Evolutionary conservation across 345 rosid genomes (phyloP).

Genomic region (Dipteronia dyeriana): DNA sequence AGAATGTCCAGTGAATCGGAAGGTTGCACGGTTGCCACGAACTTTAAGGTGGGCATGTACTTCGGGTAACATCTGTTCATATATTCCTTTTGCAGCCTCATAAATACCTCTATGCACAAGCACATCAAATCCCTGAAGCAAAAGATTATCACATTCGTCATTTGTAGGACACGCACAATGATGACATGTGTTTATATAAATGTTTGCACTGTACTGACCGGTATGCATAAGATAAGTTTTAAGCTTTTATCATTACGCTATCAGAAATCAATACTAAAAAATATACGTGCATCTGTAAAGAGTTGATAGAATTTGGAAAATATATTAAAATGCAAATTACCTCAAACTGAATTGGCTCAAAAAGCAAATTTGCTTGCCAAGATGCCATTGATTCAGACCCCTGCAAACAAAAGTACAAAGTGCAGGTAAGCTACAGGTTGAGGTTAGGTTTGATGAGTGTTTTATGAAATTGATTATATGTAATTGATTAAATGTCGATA

Average conservation of each 20-base stretch:
- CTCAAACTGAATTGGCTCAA: conserved; percentile 92
- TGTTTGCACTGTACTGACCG: neutral
- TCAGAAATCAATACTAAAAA: conserved; percentile 1
- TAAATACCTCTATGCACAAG: conserved; percentile 94
- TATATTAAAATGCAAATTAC: conserved; percentile 28
- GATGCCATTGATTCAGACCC: conserved; percentile 94
- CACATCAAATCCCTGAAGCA: conserved; percentile 68
- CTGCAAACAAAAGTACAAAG: conserved; percentile 36
- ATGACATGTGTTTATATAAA: neutral
- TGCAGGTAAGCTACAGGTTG: conserved; percentile 4
- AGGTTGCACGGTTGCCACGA: conserved; percentile 60
- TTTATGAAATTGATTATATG: neutral
- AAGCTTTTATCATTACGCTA: neutral
- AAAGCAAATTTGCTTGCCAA: conserved; percentile 94
- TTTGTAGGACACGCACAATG: neutral
- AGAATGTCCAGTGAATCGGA: conserved; percentile 96
- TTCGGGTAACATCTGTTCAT: conserved; percentile 89
- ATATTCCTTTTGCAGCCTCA: conserved; percentile 97
- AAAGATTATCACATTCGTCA: conserved; percentile 14
- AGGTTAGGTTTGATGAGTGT: neutral
- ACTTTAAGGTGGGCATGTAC: conserved; percentile 67
- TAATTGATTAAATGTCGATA: neutral
- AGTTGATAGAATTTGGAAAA: conserved; percentile 1
- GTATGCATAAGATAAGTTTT: neutral
- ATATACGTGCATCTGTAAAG: neutral